Evolutionary conservation across 805 yeast genomes (phyloP).

Genomic region (Saccharomycopsis sp.): DNA sequence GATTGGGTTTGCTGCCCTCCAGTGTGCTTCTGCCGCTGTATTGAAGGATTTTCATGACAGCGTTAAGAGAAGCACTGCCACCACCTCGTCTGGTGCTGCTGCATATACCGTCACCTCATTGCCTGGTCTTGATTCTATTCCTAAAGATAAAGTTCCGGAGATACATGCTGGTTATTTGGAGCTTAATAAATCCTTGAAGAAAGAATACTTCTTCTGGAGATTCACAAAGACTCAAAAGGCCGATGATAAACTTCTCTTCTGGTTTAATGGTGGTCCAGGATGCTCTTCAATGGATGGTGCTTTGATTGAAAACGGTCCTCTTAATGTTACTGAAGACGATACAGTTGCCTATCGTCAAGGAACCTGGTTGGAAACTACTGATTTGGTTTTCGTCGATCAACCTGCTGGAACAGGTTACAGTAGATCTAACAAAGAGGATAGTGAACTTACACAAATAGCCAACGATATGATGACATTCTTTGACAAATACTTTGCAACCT

Average conservation of each 20-base stretch:
- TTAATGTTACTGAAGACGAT: slow-evolving; percentile 47
- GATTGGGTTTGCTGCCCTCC: neutral
- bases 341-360: slow-evolving; percentile 56
- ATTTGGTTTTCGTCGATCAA: slow-evolving; percentile 84
- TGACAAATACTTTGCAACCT: slow-evolving; percentile 55
- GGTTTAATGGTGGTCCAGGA: slow-evolving; percentile 99
- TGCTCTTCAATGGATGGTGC: slow-evolving; percentile 99
- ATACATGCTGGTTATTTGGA: slow-evolving; percentile 68
- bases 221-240: slow-evolving; percentile 29
- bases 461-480: slow-evolving; percentile 60
- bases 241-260: slow-evolving; percentile 51
- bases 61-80: neutral
- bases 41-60: neutral
- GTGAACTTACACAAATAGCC: slow-evolving; percentile 51
- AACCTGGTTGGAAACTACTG: slow-evolving; percentile 77
- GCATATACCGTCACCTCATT: slow-evolving; percentile 13
- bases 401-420: slow-evolving; percentile 95
- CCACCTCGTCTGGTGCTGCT: slow-evolving; percentile 22
- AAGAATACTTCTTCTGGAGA: slow-evolving; percentile 75
- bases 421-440: slow-evolving; percentile 42
- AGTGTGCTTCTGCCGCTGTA: neutral
- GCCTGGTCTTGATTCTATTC: slow-evolving; percentile 19
- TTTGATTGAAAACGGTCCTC: slow-evolving; percentile 85
- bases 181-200: slow-evolving; percentile 43
- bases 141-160: slow-evolving; percentile 8